Evolutionary conservation across 2,329 filamentous ascomycete species (phyloP), one percentile per base, ranked within the genome.

Genomic region (Fusarium decemcellulare): DNA sequence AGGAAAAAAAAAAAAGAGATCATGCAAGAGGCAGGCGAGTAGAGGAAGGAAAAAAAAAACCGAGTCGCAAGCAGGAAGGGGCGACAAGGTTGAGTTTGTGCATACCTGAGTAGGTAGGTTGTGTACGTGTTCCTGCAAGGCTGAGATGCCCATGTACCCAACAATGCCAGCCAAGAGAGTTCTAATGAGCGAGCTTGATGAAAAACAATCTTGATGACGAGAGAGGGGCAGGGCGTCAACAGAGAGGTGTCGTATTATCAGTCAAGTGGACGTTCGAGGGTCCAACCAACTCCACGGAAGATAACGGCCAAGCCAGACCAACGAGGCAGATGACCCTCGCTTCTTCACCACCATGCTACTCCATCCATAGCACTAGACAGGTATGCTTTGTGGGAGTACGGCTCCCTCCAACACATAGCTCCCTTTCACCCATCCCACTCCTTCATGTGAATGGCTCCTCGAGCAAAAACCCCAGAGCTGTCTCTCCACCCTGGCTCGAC

Each of bases 71-170:
- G 36, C 37, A 42, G 11, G 52, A 39, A 40, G 53, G 46, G 37
- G 46, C 29, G 34, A 51, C 8, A 23, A 43, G 44, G 36, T 43
- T 46, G 37, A 23, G 32, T 52, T 62, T 46, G 54, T 40, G 23
- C 23, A 5, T 23, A 23, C 23, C 23, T 23, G 39, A 36, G n/a
- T 32, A 34, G 10, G 30, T 39, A n/a, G 52, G 39, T 50, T 44
- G 32, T 65, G 62, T 42, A 43, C 40, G 54, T 53, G 48, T 37
- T 51, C 47, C 47, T 42, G 52, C 56, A 68, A 56, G 23, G 40
- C 43, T 48, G 42, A 47, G 29, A 46, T 30, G 23, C 34, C 16
- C 47, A 32, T 18, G 29, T 30, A 37, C 34, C 16, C 47, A 32
- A 27, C 34, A 27, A 50, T 46, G 30, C 32, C n/a, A 67, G 32